Evolutionary conservation across 305 asterid species (phyloP), one percentile per base, ranked within the genome.

Genomic region (Salvia sclarea): DNA sequence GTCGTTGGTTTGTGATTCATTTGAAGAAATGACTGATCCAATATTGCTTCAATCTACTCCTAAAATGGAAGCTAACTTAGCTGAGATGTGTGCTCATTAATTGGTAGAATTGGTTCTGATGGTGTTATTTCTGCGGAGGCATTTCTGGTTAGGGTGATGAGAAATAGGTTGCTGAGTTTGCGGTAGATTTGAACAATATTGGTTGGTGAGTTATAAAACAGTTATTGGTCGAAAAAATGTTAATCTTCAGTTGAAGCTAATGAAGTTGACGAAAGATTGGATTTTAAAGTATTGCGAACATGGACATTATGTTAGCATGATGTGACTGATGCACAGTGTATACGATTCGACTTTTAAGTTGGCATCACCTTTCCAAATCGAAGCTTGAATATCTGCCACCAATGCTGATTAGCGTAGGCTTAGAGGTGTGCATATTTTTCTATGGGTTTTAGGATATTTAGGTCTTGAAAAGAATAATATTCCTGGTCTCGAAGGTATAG

Each of bases 391-490:
- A 28, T 45, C 30, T 13, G 61, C 0, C 13, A 8, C 25, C 64
- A 5, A 22, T 48, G 12, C 2, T 52, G 25, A 31, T 40, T 49
- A 28, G 38, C 54, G 38, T 20, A 20, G 17, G 61, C 14, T 45
- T 67, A 40, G 68, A 38, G 59, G 59, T 63, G 55, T 68, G 58
- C 12, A 20, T 11, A 17, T 60, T 47, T 63, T 48, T 67, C 20
- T 60, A 20, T 52, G 40, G 45, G 54, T 59, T 13, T n/a, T 64
- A 40, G 52, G 43, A 35, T 30, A 12, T 33, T 21, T 16, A 44
- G 40, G 55, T 47, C 17, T 37, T 20, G 45, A 18, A 28, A 45
- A 30, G 17, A 54, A 17, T 18, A 54, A 17, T 18, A 14, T 3
- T 17, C 17, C 17, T 40, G 8, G 25, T 41, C 21, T 59, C 40